Conservation (phyloP, 257 asterid genomes). For the Parsonsia alboflavescens region DNA sequence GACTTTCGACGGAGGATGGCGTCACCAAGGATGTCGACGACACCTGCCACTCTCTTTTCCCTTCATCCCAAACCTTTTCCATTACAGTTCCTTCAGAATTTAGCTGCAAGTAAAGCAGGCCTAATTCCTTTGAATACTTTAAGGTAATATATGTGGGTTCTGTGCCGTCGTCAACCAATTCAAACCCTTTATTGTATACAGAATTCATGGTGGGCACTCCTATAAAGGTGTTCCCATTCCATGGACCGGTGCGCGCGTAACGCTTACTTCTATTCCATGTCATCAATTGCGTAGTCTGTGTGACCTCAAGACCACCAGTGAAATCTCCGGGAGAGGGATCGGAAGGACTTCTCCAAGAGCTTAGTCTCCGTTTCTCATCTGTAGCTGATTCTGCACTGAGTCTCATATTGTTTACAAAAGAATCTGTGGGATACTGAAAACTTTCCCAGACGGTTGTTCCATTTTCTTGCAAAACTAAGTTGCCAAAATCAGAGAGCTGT, state of each 20-base stretch:
- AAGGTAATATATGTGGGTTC: constrained; percentile 14
- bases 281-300: constrained; percentile 27
- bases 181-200: constrained; percentile 4
- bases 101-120: constrained; percentile 8
- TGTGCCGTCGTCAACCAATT: background rate
- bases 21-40: background rate
- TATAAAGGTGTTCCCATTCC: constrained; percentile 25
- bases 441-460: constrained; percentile 47
- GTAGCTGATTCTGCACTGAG: constrained; percentile 24
- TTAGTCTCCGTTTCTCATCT: constrained; percentile 19
- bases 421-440: constrained; percentile 30
- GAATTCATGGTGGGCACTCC: constrained; percentile 17
- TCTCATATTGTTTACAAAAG: constrained; percentile 37
- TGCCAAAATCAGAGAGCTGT: constrained; percentile 43
- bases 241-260: constrained; percentile 46
- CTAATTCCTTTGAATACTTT: background rate
- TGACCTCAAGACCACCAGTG: constrained; percentile 19
- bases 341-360: constrained; percentile 35
- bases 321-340: constrained; percentile 50
- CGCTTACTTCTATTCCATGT: constrained; percentile 28
- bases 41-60: constrained; percentile 13
- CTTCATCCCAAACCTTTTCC: constrained; percentile 4
- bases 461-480: constrained; percentile 35
- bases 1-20: background rate
- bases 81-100: constrained; percentile 12